Conservation (phyloP, 371 early-diverging fungal genomes). For the Conidiobolus incongruus region DNA sequence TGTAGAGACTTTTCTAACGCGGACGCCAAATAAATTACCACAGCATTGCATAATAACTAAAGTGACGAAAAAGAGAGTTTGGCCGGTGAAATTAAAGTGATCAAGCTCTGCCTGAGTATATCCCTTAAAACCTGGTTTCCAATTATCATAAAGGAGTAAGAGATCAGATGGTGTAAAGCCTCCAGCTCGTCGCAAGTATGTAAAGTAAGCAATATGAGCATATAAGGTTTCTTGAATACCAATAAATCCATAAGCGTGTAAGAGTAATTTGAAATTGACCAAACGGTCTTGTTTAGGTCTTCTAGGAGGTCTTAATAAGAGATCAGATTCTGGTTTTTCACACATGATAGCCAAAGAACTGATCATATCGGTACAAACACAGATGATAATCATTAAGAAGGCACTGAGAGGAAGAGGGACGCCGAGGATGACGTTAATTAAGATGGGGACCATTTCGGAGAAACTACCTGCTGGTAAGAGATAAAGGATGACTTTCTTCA, state of each 20-base stretch:
- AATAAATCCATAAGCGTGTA: conserved; percentile 37
- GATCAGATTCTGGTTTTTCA: conserved; percentile 33
- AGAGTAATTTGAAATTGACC: conserved; percentile 20
- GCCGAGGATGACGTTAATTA: conserved; percentile 42
- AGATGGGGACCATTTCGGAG: conserved; percentile 40
- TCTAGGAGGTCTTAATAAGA: conserved; percentile 31
- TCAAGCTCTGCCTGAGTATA: conserved; percentile 17
- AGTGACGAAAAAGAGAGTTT: conserved; percentile 34
- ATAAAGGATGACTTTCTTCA: conserved; percentile 58
- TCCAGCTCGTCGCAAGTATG: conserved; percentile 20
- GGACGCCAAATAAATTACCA: conserved; percentile 25
- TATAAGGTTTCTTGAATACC: conserved; percentile 29
- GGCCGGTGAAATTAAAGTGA: conserved; percentile 17
- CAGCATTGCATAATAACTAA: conserved; percentile 37
- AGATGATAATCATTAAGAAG: conserved; percentile 37
- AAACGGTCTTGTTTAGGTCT: conserved; percentile 29
- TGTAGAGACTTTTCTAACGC: conserved; percentile 32
- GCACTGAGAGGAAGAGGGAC: conserved; percentile 33
- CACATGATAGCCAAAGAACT: conserved; percentile 36
- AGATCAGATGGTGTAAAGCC: conserved; percentile 19
- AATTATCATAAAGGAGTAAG: conserved; percentile 24
- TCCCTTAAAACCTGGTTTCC: conserved; percentile 19
- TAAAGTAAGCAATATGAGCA: conserved; percentile 32
- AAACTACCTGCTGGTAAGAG: conserved; percentile 44
- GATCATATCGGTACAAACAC: conserved; percentile 16